Conservation (phyloP, 352 stramenopile species). For the Pythium scleroteichum region DNA sequence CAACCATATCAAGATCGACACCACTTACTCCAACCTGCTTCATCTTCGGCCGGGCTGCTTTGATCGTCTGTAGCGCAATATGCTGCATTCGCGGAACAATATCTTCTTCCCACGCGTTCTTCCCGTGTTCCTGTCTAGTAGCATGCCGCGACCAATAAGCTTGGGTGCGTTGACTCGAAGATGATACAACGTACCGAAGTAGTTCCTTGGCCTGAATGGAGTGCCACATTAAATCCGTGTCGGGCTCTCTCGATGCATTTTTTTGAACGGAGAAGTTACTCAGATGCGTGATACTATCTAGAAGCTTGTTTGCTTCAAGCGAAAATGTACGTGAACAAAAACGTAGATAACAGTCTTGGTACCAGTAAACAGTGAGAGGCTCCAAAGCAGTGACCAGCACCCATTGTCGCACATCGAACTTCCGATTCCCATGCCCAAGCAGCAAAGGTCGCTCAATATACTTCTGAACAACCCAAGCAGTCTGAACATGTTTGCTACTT, state of each 20-base stretch:
- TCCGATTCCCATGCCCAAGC: conserved; percentile 50
- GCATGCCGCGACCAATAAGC: background rate
- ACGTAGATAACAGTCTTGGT: conserved; percentile 68
- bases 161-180: background rate
- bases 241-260: conserved; percentile 24
- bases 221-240: conserved; percentile 59
- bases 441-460: conserved; percentile 83
- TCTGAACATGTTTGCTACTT: background rate
- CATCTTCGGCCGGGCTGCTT: conserved; percentile 46
- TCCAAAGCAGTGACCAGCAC: conserved; percentile 67
- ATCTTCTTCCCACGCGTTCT: conserved; percentile 47
- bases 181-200: conserved; percentile 33
- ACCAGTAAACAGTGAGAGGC: conserved; percentile 66
- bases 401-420: conserved; percentile 90
- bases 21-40: conserved; percentile 46
- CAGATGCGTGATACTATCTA: conserved; percentile 70
- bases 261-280: conserved; percentile 89
- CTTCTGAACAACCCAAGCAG: conserved; percentile 77
- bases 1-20: no score
- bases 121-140: conserved; percentile 33
- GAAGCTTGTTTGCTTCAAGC: conserved; percentile 28
- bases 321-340: conserved; percentile 69
- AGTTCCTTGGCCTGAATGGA: conserved; percentile 40
- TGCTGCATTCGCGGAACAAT: conserved; percentile 65
- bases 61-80: conserved; percentile 37